Evolutionary conservation across 2,329 filamentous ascomycete genomes (phyloP), one percentile per base, ranked within the genome.

Genomic region (Pyrenochaeta sp.): DNA sequence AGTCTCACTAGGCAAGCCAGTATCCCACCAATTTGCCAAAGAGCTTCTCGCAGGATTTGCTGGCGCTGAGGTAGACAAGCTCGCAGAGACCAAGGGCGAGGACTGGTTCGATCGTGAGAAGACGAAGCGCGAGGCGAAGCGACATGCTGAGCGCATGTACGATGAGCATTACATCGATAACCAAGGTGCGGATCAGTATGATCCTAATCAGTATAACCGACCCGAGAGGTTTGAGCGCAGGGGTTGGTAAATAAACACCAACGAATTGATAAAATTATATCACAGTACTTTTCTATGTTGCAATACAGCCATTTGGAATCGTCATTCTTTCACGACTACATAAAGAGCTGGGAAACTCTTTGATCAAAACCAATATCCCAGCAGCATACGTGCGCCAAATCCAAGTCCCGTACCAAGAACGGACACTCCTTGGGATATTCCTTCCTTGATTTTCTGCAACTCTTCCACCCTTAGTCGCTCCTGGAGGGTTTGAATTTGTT

Each of bases 21-120:
- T 92, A 60, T 81, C 78, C 53, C 89, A 93, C 75, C 75, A 74
- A 28, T 87, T 90, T 63, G 89, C 89, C 67, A 93, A 93, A 77
- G 89, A 92, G 75, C 69, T 88, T 30, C 72, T 93, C 21, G 87
- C 81, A 11, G 88, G 85, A 46, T 77, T 92, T 42, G 88, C 86
- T 19, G 88, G 83, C 34, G 87, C 82, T 50, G 87, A 91, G 42
- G 43, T 61, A 3, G 88, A 93, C 77, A 87, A 85, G 74, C 80
- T 92, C 21, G 79, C 82, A 60, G 89, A 79, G 65, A 78, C 74
- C 44, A 79, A 79, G 67, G 77, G 77, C 34, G 72, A 71, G 47
- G 77, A 80, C 55, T 75, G 64, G 61, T 71, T 76, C 50, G 77
- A 80, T 62, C 63, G 65, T 29, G 75, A 79, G 63, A 73, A 72